Evolutionary conservation across 345 rosid species (phyloP).

Genomic region (Luvunga scandens): DNA sequence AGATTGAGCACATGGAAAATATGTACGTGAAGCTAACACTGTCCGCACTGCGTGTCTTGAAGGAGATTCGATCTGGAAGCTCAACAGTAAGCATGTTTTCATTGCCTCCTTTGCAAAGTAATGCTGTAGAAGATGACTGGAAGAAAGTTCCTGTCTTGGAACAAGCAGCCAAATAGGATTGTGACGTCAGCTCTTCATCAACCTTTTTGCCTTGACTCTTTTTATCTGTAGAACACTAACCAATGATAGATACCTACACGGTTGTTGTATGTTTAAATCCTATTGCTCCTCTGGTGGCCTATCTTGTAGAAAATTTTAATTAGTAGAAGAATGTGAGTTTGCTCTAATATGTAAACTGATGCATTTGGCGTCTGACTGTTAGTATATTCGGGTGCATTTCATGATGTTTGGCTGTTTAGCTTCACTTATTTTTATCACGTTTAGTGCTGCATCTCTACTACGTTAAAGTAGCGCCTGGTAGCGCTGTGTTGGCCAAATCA

Average conservation of each 20-base stretch:
- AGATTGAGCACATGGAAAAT: conserved; percentile 58
- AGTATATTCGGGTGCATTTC: background rate
- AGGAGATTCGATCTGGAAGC: conserved; percentile 78
- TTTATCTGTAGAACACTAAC: background rate
- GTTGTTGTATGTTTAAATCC: conserved; percentile 8
- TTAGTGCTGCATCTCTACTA: too few species aligned
- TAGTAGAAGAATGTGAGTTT: background rate
- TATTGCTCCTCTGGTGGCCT: background rate
- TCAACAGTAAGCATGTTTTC: conserved; percentile 74
- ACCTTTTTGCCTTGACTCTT: background rate
- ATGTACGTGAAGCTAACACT: conserved; percentile 61
- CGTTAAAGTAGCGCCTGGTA: accelerated
- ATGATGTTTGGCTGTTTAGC: too few species aligned
- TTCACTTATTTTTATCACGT: too few species aligned
- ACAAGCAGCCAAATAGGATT: conserved; percentile 52
- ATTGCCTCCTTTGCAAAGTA: conserved; percentile 62
- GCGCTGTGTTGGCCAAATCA: accelerated
- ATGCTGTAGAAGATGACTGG: conserved; percentile 45
- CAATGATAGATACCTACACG: background rate
- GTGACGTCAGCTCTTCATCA: background rate
- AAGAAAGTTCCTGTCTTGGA: conserved; percentile 56
- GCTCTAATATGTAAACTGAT: background rate
- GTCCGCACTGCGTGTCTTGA: conserved; percentile 62
- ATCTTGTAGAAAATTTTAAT: conserved; percentile 1
- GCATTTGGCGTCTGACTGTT: background rate